Conservation (phyloP, 371 early-diverging fungal genomes). For the Mucor indicus region DNA sequence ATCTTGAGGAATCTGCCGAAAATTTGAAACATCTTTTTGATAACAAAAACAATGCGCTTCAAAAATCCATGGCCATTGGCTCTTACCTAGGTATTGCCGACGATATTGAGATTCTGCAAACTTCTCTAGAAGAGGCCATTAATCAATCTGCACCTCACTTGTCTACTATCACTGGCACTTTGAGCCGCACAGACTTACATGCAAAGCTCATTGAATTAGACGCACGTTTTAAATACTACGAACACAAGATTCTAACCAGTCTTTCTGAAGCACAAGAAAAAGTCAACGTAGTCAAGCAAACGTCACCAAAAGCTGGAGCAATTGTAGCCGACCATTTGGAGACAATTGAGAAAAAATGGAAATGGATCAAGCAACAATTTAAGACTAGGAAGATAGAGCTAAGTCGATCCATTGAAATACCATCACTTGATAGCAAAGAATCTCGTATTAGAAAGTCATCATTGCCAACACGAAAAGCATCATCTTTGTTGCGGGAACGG, state of each 20-base stretch:
- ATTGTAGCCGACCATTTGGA: slow-evolving; percentile 9
- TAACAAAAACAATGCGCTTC: slow-evolving; percentile 22
- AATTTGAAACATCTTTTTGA: slow-evolving; percentile 12
- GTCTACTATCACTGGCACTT: background rate
- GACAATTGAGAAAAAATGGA: slow-evolving; percentile 21
- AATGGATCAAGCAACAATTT: slow-evolving; percentile 20
- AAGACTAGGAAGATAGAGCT: slow-evolving; percentile 33
- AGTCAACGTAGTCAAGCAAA: background rate
- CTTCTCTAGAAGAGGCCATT: slow-evolving; percentile 41
- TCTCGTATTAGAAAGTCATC: slow-evolving; percentile 37
- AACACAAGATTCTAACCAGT: slow-evolving; percentile 39
- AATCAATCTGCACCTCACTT: slow-evolving; percentile 21
- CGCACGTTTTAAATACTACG: slow-evolving; percentile 54
- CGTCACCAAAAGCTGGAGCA: background rate
- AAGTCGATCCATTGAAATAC: slow-evolving; percentile 20
- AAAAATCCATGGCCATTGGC: slow-evolving; percentile 23
- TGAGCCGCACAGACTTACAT: slow-evolving; percentile 43
- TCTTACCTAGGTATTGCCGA: slow-evolving; percentile 29
- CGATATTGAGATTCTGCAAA: slow-evolving; percentile 37
- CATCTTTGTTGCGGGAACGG: slow-evolving; percentile 24
- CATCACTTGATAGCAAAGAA: slow-evolving; percentile 9
- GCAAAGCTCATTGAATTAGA: slow-evolving; percentile 52
- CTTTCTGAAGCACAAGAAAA: slow-evolving; percentile 30
- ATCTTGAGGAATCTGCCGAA: slow-evolving; percentile 14
- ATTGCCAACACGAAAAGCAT: slow-evolving; percentile 38